Conservation (phyloP, 495 filamentous ascomycete genomes). For the Neurospora sp. region DNA sequence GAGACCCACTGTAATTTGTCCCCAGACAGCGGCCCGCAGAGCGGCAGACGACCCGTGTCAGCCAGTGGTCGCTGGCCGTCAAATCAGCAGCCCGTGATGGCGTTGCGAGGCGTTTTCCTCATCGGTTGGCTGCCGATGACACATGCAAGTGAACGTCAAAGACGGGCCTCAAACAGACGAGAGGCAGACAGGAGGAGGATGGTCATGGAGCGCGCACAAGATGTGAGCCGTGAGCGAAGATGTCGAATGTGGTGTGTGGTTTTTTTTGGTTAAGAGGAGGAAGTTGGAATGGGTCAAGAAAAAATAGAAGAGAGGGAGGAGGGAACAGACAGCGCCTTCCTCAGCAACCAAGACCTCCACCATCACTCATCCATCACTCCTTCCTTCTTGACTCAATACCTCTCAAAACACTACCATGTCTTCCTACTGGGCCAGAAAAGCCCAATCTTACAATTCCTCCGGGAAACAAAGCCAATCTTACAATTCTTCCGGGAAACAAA, state of each 20-base stretch:
- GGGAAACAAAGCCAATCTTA: background rate
- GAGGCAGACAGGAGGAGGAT: background rate
- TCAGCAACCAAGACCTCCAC: background rate
- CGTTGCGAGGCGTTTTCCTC: background rate
- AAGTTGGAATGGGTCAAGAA: too few species aligned
- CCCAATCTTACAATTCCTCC: background rate
- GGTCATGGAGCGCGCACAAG: background rate
- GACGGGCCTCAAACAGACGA: background rate
- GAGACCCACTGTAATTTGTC: background rate
- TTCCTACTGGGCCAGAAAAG: background rate
- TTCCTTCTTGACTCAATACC: background rate
- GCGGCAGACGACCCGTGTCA: too few species aligned
- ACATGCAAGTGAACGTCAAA: background rate
- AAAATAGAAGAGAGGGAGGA: too few species aligned
- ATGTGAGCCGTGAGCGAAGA: too few species aligned
- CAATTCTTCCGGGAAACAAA: too few species aligned
- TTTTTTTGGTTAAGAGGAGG: background rate
- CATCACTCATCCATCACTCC: background rate
- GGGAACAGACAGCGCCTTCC: background rate
- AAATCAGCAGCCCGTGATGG: background rate
- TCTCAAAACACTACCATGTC: background rate
- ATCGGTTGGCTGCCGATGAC: background rate
- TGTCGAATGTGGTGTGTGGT: too few species aligned
- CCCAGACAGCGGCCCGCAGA: background rate
- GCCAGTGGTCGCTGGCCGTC: background rate